Percentiles rank a stretch among this genome's conserved stretches.
These are phyloP conservation scores for Aphanomyces euteiches DNA, from an alignment of 352 stramenopile species.

Conservation along the genomic window DNA sequence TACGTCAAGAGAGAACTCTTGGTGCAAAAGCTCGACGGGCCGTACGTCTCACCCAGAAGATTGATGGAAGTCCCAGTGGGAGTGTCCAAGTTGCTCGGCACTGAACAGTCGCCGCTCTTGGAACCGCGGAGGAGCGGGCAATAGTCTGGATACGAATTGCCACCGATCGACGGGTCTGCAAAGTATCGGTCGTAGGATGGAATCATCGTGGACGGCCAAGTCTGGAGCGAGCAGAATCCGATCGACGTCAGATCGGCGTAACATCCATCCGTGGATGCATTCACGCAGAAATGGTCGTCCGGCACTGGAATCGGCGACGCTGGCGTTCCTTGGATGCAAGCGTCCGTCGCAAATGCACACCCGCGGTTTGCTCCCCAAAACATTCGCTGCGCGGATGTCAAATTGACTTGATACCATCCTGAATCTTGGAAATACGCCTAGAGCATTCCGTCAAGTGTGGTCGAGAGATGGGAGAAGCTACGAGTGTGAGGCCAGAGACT, in stretches of 20 bases:
- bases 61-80: slow-evolving; percentile 53
- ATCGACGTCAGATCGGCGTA: slow-evolving; percentile 60
- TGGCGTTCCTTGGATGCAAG: neutral
- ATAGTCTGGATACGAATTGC: slow-evolving; percentile 68
- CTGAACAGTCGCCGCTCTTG: slow-evolving; percentile 57
- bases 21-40: slow-evolving; percentile 64
- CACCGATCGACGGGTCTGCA: slow-evolving; percentile 38
- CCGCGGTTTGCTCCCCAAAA: slow-evolving; percentile 24
- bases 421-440: slow-evolving; percentile 28
- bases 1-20: slow-evolving; percentile 51
- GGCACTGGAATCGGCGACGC: slow-evolving; percentile 38
- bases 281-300: slow-evolving; percentile 55
- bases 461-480: no score
- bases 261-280: slow-evolving; percentile 55
- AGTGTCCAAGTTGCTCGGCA: slow-evolving; percentile 46
- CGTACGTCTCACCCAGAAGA: slow-evolving; percentile 75
- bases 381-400: neutral
- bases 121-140: slow-evolving; percentile 74
- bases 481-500: slow-evolving; percentile 23
- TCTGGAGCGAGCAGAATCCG: slow-evolving; percentile 51
- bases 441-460: no score
- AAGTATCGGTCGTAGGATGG: slow-evolving; percentile 65
- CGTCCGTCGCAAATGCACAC: slow-evolving; percentile 17
- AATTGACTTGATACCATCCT: slow-evolving; percentile 32
- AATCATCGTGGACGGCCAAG: slow-evolving; percentile 32